Conservation (phyloP, 768 basidiomycete genomes). For the Ramaria sp. region DNA sequence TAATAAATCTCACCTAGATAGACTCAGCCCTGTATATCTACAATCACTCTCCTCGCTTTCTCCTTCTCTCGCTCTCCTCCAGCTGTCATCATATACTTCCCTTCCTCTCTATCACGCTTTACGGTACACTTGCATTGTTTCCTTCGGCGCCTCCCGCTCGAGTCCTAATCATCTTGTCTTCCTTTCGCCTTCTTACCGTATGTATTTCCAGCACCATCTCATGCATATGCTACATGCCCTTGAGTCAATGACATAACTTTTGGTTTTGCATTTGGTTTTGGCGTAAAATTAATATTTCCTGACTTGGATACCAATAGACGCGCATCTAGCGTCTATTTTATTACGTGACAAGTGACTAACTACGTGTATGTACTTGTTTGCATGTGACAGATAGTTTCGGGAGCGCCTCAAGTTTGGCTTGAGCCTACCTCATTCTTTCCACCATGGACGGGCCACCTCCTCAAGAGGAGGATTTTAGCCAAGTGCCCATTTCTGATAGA, state of each 20-base stretch:
- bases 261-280: not conserved
- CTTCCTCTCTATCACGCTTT: not conserved
- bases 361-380: not conserved
- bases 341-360: too few relatives aligned
- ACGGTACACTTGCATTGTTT: not conserved
- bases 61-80: not conserved
- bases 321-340: too few relatives aligned
- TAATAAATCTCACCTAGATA: conserved; percentile 6
- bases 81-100: not conserved
- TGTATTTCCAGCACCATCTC: not conserved
- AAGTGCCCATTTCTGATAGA: conserved; percentile 66
- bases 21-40: conserved; percentile 10
- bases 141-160: not conserved
- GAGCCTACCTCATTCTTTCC: not conserved
- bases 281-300: not conserved
- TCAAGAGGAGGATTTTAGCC: conserved; percentile 87
- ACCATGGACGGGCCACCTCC: conserved; percentile 86
- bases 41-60: not conserved
- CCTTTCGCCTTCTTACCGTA: not conserved
- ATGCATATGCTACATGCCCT: not conserved
- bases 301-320: not conserved
- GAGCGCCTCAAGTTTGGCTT: not conserved
- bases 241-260: not conserved
- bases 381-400: not conserved
- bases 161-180: not conserved